phyloP scores from a whole-genome alignment of 805 yeast genomes.

The Ogataea angusta region DNA sequence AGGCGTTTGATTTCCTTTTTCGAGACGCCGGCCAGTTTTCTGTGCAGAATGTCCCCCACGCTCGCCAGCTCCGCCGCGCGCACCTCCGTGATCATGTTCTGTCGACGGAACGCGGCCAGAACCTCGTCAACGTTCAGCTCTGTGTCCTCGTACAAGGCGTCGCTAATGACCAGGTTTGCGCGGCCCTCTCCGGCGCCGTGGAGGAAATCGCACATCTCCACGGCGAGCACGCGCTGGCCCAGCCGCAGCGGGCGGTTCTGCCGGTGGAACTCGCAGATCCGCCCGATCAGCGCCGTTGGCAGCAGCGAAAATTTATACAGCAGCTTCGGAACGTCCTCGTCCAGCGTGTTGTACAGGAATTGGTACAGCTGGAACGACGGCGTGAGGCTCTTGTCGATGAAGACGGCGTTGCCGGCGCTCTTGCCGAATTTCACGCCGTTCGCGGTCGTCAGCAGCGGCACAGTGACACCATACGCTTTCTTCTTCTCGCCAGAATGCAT shows the following conservation, averaged over 20 bases:
- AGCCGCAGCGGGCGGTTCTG: constrained; percentile 57
- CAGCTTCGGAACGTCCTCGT: constrained; percentile 66
- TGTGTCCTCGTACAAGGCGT: constrained; percentile 49
- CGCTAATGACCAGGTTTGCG: constrained; percentile 63
- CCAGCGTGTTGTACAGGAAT: constrained; percentile 75
- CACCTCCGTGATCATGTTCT: constrained; percentile 48
- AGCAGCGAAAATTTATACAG: constrained; percentile 77
- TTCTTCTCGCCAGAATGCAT: constrained; percentile 27
- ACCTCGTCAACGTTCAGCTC: constrained; percentile 50
- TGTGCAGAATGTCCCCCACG: constrained; percentile 52
- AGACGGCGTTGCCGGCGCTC: constrained; percentile 95
- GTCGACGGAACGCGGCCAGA: constrained; percentile 52
- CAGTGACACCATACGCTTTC: constrained; percentile 73
- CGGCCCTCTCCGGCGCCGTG: constrained; percentile 80
- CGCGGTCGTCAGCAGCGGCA: constrained; percentile 83
- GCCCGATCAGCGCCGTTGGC: constrained; percentile 58
- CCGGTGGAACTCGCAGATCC: constrained; percentile 50
- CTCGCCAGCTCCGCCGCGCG: constrained; percentile 34
- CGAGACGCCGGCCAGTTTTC: constrained; percentile 46
- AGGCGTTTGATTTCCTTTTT: constrained; percentile 40
- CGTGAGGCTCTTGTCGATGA: constrained; percentile 72
- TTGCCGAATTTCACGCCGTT: constrained; percentile 94
- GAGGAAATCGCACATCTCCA: constrained; percentile 80
- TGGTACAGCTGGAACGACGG: constrained; percentile 82
- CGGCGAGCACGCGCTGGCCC: constrained; percentile 78